Percentiles rank a stretch among this genome's conserved stretches.
These are phyloP conservation scores for Globisporangium perplexum DNA, from an alignment of 352 stramenopile genomes.

Conservation along the genomic window DNA sequence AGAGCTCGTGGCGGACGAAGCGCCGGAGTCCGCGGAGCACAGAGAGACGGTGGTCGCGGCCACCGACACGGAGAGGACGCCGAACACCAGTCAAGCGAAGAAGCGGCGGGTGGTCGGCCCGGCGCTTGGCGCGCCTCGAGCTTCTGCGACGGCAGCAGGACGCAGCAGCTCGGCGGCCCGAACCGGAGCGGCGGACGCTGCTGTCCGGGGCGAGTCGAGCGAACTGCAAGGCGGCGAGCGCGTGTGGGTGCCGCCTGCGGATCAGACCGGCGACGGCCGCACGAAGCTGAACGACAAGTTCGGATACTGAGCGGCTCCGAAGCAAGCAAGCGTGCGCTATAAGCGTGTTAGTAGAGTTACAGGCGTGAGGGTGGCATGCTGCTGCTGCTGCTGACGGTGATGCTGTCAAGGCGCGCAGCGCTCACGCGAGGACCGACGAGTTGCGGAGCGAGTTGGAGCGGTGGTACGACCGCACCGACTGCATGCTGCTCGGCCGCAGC, in stretches of 20 bases:
- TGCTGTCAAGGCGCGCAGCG: not conserved
- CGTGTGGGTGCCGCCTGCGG: conserved; percentile 70
- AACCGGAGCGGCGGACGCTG: not conserved
- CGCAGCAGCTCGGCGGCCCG: conserved; percentile 5
- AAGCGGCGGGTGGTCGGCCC: conserved; percentile 34
- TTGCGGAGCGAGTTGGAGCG: conserved; percentile 23
- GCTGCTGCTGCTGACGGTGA: not conserved
- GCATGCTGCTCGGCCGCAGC: conserved; percentile 24
- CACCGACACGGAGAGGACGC: not conserved
- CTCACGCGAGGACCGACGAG: conserved; percentile 1
- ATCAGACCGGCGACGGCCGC: conserved; percentile 79
- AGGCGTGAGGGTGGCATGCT: not conserved
- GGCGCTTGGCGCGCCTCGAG: conserved; percentile 1
- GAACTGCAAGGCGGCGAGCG: conserved; percentile 68
- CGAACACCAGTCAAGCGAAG: conserved; percentile 15
- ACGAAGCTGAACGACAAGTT: conserved; percentile 85
- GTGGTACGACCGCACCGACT: conserved; percentile 36
- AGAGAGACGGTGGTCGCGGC: too few relatives aligned
- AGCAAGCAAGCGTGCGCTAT: not conserved
- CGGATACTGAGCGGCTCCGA: conserved; percentile 48
- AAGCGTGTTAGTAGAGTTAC: not conserved
- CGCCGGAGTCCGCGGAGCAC: not conserved
- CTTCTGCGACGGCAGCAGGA: not conserved
- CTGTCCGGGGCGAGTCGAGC: conserved; percentile 8
- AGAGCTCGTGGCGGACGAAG: not conserved